A percentile compares a stretch with the other conserved stretches of the same genome.
phyloP scores from a whole-genome alignment of 2,329 filamentous ascomycete genomes.

The Cucurbitaria berberidis region DNA sequence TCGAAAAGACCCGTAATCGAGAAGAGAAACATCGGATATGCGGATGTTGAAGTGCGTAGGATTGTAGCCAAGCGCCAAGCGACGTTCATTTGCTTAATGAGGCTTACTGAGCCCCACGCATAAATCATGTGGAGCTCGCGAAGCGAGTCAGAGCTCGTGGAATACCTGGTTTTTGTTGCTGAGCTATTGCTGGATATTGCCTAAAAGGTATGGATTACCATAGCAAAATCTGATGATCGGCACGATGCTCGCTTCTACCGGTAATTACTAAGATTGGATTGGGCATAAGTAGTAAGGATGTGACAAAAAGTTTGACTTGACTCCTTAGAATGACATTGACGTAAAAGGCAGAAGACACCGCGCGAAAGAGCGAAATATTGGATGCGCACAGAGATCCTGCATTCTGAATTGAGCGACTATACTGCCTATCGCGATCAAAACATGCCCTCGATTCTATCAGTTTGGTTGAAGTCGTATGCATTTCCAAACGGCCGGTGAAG shows the following conservation, averaged over 20 bases:
- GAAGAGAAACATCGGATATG: conserved; percentile 7
- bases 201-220: background rate
- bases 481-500: conserved; percentile 54
- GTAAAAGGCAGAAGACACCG: background rate
- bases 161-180: conserved; percentile 6
- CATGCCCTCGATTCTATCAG: conserved; percentile 31
- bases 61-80: conserved; percentile 11
- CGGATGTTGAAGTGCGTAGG: conserved; percentile 14
- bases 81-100: conserved; percentile 17
- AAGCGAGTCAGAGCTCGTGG: background rate
- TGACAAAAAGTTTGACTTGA: no score
- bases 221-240: background rate
- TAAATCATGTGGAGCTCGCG: conserved; percentile 1
- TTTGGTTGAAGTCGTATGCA: conserved; percentile 59
- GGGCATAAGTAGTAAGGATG: no score
- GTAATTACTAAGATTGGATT: no score
- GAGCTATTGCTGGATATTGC: conserved; percentile 5
- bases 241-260: no score
- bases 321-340: background rate
- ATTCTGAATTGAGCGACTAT: background rate
- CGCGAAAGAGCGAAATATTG: background rate
- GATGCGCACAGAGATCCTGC: background rate
- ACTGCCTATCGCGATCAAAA: conserved; percentile 17
- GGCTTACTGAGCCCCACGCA: conserved; percentile 25
- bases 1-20: conserved; percentile 4